phyloP scores from a whole-genome alignment of 768 basidiomycete species.

The Rhodocollybia butyracea region DNA sequence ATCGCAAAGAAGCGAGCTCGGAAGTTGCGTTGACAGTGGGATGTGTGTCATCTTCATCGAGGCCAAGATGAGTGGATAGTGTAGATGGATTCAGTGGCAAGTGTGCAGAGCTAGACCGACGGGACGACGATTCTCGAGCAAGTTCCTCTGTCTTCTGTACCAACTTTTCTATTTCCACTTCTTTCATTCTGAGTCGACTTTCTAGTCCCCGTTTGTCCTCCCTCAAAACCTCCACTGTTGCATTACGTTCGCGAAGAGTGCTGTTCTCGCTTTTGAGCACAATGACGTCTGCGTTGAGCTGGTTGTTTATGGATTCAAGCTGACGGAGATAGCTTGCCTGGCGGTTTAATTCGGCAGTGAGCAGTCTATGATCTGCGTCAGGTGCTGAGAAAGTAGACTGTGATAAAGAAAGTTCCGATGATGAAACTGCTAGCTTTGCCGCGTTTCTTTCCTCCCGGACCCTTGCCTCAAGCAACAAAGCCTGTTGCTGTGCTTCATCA shows the following conservation, averaged over 20 bases:
- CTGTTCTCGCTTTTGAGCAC: background rate
- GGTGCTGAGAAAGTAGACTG: background rate
- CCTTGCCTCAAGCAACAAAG: background rate
- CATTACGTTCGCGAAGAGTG: background rate
- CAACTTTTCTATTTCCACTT: background rate
- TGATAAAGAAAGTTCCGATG: background rate
- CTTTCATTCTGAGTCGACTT: slow-evolving; percentile 1
- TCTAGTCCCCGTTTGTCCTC: slow-evolving; percentile 8
- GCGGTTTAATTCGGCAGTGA: slow-evolving; percentile 1
- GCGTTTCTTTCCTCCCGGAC: slow-evolving; percentile 3
- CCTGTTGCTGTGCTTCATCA: background rate
- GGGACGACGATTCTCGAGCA: background rate
- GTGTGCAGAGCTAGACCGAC: background rate
- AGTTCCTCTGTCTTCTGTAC: background rate
- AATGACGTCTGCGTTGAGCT: slow-evolving; percentile 1
- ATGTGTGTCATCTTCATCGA: slow-evolving; percentile 3
- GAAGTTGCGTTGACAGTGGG: slow-evolving; percentile 1
- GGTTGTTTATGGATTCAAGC: slow-evolving; percentile 1
- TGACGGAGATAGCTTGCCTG: slow-evolving; percentile 4
- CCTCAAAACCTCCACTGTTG: slow-evolving; percentile 1
- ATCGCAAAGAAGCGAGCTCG: slow-evolving; percentile 3
- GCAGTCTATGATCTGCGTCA: slow-evolving; percentile 1
- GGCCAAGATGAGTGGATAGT: slow-evolving; percentile 1
- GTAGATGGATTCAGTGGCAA: slow-evolving; percentile 3
- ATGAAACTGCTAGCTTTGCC: background rate